These are phyloP conservation scores for Xylariaceae sp. DNA, from an alignment of 2,329 filamentous ascomycete species.

Conservation along the genomic window DNA sequence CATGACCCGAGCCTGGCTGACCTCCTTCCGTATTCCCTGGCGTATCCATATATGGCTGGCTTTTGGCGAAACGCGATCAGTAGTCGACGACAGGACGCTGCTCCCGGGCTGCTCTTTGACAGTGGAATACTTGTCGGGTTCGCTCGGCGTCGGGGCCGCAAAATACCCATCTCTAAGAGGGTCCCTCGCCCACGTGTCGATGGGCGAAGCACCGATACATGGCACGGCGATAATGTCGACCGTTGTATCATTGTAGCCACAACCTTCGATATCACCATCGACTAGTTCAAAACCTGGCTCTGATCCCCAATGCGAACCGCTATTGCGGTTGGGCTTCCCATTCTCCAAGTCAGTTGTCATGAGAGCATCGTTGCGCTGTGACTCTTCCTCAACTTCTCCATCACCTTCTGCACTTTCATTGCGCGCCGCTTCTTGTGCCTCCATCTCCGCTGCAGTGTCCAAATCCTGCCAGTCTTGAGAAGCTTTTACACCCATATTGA, in stretches of 20 bases:
- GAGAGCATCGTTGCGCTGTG: constrained; percentile 19
- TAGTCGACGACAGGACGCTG: constrained; percentile 42
- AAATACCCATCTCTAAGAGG: constrained; percentile 56
- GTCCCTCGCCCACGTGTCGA: constrained; percentile 60
- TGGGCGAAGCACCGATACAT: constrained; percentile 57
- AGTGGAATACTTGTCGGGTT: constrained; percentile 36
- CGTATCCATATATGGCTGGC: constrained; percentile 56
- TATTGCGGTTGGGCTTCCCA: constrained; percentile 34
- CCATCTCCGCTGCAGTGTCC: constrained; percentile 12
- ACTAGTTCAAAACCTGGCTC: constrained; percentile 50
- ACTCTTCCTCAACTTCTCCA: neutral
- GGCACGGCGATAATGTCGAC: constrained; percentile 61
- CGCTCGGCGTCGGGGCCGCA: constrained; percentile 41
- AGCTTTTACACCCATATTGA: constrained; percentile 12
- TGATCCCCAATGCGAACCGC: constrained; percentile 40
- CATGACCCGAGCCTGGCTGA: constrained; percentile 55
- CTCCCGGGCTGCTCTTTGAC: constrained; percentile 42
- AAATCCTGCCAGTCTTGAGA: neutral
- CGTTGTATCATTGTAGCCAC: constrained; percentile 57
- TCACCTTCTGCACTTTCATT: neutral
- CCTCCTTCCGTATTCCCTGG: constrained; percentile 57
- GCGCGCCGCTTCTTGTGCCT: constrained; percentile 6
- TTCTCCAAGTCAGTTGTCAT: constrained; percentile 14
- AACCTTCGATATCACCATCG: constrained; percentile 50
- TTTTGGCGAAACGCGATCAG: constrained; percentile 40